Base-by-base conservation (phyloP, 257 asterid species). In the Lycium barbarum region DNA sequence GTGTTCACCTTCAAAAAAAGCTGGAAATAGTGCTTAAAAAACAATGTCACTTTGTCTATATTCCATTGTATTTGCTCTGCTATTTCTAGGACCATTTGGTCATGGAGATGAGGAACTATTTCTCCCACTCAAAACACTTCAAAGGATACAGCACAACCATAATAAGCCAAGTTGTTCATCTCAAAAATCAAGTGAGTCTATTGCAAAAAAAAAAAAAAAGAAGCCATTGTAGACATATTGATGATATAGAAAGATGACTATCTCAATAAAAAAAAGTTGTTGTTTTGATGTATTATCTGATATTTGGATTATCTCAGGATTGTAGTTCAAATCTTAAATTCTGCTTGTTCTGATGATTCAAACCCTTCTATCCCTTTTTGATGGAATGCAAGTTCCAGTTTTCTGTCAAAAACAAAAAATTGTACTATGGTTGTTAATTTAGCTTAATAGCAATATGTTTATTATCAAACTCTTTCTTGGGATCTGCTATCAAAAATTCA, bases 151-250 rank as follows among this genome's bases (percentile, higher is more conserved):
- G 33, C 83, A 82, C 3, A 84, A 47, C 26, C 62, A 22, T 17
- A 45, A 78, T 78, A 33, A 70, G 61, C 84, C 88, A 55, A 63
- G 87, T 54, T 89, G 87, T 36, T 79, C 87, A 72, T 66, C 89
- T 84, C 95, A 84, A 55, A 86, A 90, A 86, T 88, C 97, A 85
- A 94, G 98, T 95, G 82, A 90, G 98, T 91, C 11, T 51, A 14
- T 11, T 51, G 80, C 20, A 66, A 14, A 61, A 6, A 40, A 3
- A 40, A 1, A 70, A 14, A 36, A 36, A 36, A 36, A 2, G 40
- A 40, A 38, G 17, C 53, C 47, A 36, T 58, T 66, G 51, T 83
- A 59, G 33, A 26, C n/a, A 66, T 17, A 35, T 66, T 2, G 47
- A 40, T 40, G 45, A 40, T 40, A 40, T 40, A 40, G 6, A 40